A percentile compares a stretch with the other conserved stretches of the same genome.
Evolutionary conservation across 371 early-diverging fungal species (phyloP).

Genomic region (Syncephalastrum sp.): DNA sequence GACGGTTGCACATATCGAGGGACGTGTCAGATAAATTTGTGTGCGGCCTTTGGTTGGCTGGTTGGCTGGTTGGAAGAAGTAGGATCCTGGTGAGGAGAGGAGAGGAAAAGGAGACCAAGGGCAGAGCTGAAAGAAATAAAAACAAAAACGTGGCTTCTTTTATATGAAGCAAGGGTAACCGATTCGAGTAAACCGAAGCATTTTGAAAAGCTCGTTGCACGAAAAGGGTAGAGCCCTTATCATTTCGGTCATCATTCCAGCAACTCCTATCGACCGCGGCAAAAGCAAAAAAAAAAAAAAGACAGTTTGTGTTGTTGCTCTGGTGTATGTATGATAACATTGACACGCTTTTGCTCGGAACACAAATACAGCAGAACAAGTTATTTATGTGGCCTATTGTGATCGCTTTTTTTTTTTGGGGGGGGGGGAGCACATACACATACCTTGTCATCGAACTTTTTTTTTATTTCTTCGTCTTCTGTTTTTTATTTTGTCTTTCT

Average conservation of each 20-base stretch:
- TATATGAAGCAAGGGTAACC: constrained; percentile 3
- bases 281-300: neutral
- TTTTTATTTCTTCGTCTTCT: too few species aligned
- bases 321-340: constrained; percentile 2
- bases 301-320: neutral
- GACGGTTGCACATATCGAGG: too few species aligned
- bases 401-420: constrained; percentile 5
- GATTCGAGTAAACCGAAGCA: constrained; percentile 3
- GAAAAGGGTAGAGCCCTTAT: constrained; percentile 6
- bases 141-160: constrained; percentile 4
- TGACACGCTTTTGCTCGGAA: constrained; percentile 5
- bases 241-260: constrained; percentile 6
- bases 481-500: too few species aligned
- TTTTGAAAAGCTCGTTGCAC: neutral
- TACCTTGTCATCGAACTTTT: too few species aligned
- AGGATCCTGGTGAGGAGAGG: too few species aligned
- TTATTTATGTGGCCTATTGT: constrained; percentile 7
- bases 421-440: neutral
- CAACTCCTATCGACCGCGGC: constrained; percentile 7
- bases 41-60: too few species aligned
- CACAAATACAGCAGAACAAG: constrained; percentile 2
- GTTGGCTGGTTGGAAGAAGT: too few species aligned
- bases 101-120: neutral
- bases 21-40: too few species aligned
- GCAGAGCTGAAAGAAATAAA: neutral